Evolutionary conservation across 306 rosid genomes (phyloP).

Genomic region (Myrica gale): DNA sequence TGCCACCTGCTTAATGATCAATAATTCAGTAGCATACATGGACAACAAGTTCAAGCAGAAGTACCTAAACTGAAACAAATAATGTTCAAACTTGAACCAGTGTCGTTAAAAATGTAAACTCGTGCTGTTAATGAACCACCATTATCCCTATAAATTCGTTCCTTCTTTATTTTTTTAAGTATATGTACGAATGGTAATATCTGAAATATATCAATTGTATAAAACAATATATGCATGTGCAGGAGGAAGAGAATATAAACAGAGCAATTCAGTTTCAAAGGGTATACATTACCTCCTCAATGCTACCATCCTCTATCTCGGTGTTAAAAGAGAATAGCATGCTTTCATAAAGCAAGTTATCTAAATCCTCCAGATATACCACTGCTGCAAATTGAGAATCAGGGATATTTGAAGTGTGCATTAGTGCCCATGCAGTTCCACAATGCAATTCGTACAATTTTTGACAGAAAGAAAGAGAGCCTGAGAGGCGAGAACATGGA

Average conservation of each 20-base stretch:
- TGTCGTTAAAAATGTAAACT: neutral
- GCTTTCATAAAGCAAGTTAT: conserved; percentile 58
- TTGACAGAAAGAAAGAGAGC: neutral
- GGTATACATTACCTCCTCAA: conserved; percentile 64
- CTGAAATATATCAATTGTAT: neutral
- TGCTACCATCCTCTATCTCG: conserved; percentile 84
- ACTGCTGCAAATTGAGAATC: conserved; percentile 38
- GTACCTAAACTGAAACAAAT: neutral
- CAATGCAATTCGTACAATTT: no score
- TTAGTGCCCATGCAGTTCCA: no score
- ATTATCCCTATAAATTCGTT: neutral
- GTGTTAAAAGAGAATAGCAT: conserved; percentile 71
- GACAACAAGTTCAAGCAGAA: neutral
- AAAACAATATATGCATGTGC: neutral
- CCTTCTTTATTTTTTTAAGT: neutral
- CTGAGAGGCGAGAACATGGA: neutral
- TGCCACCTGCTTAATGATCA: conserved; percentile 53
- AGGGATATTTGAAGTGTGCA: no score
- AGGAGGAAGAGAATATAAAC: neutral
- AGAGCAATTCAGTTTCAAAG: neutral
- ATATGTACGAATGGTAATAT: neutral
- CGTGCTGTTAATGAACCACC: neutral
- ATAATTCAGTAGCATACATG: neutral
- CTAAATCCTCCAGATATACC: conserved; percentile 56
- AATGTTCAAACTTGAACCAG: neutral